Base-by-base conservation (phyloP, 306 rosid genomes). In the Styphnolobium japonicum region DNA sequence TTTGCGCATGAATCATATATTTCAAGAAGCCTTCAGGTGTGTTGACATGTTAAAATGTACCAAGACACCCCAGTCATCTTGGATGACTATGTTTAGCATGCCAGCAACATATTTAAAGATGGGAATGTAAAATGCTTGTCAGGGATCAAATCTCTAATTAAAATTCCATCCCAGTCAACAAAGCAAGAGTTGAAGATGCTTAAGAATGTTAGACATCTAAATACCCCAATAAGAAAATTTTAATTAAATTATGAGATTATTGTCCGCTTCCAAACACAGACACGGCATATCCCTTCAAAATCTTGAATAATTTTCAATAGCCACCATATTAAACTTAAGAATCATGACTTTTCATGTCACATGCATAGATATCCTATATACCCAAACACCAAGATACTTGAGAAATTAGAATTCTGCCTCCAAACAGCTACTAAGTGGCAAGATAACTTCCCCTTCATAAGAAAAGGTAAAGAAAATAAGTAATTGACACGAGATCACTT, bases 51-150 rank as follows among this genome's bases (percentile, higher is more conserved):
- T 25, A 45, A 74, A 52, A 76, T 70, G 43, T 16, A 48, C 37
- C 66, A 62, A 63, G 16, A 22, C 25, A 82, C n/a, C 48, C 37
- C 39, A 16, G 37, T 14, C 14, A 12, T 6, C 55, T 14, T 22
- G 55, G 14, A 46, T 67, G 76, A 72, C 53, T 65, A 67, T 48
- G 63, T 56, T 79, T 67, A 16, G 40, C 21, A 81, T 16, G 34
- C 36, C 71, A 80, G 63, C 58, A 63, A 21, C 58, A 71, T 40
- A 63, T 31, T 42, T 43, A 66, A 81, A 52, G 36, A 65, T 12
- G 40, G 57, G 51, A 61, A 16, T 48, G 42, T 60, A 61, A 49
- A 80, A 80, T 4, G 55, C 45, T 71, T 37, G 25, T 33, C 16
- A 31, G 4, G 19, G 53, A 68, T 43, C 40, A 68, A 68, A 68